Base-by-base conservation (phyloP, 2,329 filamentous ascomycete species). In the Aspergillus transmontanensis region DNA sequence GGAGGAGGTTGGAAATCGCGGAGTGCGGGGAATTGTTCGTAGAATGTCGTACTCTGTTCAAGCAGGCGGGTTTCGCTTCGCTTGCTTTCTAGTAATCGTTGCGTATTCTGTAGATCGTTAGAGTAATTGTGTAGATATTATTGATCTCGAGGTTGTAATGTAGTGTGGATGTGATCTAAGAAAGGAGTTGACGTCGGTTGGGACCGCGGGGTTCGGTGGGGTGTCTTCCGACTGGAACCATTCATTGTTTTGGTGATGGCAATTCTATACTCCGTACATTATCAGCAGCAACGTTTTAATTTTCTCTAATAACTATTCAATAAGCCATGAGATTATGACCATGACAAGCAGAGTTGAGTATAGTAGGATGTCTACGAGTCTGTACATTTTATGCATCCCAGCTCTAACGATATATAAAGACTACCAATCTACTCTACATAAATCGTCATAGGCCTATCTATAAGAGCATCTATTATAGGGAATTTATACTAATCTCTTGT, bases 181-280 rank as follows among this genome's bases (percentile, higher is more conserved):
- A 21, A 51, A 34, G 21, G 48, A 55, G 51, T 55, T 55, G n/a
- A 39, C 32, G 21, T 55, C 51, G 51, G 51, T 36, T 54, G 51
- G 34, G 36, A 26, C 32, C 51, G 51, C 51, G 51, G 32, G 32
- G 51, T 55, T 51, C 28, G 48, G 48, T 51, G 48, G 48, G 48
- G 48, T n/a, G 48, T n/a, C 28, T 32, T 30, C 14, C 46, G 46
- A 19, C 16, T 28, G 26, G 7, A 30, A n/a, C 46, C 14, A 30
- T 30, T n/a, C 23, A 10, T 32, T 2, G 10, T 11, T 32, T 48
- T 43, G 1, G 41, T 43, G n/a, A 21, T 46, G 2, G 21, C n/a
- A 46, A 43, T 21, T 36, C 34, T 6, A 6, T 36, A 36, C 5
- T 6, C 16, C 0, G 16, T 36, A 6, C 1, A 14, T 36, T 1